A percentile compares a stretch with the other conserved stretches of the same genome.
Conservation (phyloP, 2,329 filamentous ascomycete genomes). For the Cercospora canescens region DNA sequence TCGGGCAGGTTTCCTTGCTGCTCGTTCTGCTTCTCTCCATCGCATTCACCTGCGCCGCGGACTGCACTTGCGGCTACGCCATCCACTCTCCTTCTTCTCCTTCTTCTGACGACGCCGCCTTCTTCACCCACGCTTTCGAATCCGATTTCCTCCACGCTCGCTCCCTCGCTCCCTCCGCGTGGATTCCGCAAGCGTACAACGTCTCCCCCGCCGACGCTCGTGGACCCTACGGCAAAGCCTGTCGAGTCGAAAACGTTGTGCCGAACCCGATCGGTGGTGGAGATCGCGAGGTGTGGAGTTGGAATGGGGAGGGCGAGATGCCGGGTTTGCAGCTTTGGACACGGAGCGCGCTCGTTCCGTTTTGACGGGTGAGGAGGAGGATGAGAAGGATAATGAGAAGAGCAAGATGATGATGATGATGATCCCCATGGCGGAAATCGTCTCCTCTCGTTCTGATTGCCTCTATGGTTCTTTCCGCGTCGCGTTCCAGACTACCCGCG, state of each 20-base stretch:
- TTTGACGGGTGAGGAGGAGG: neutral
- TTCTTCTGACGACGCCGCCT: conserved; percentile 38
- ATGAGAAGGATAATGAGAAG: neutral
- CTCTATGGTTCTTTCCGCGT: conserved; percentile 70
- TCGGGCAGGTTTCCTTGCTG: too few relatives aligned
- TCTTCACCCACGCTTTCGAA: conserved; percentile 71
- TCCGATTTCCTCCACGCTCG: conserved; percentile 66
- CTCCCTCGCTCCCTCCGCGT: conserved; percentile 49
- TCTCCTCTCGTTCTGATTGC: conserved; percentile 61
- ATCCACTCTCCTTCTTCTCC: neutral
- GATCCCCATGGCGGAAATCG: conserved; percentile 65
- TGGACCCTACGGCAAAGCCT: conserved; percentile 67
- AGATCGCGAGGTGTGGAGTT: conserved; percentile 40
- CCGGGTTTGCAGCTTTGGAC: conserved; percentile 62
- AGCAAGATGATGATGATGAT: too few relatives aligned
- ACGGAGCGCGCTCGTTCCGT: conserved; percentile 36
- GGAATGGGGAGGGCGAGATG: conserved; percentile 48
- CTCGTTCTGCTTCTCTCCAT: too few relatives aligned
- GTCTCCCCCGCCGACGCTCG: conserved; percentile 58
- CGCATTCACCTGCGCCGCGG: too few relatives aligned
- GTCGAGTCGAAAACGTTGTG: conserved; percentile 58
- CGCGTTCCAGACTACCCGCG: conserved; percentile 62
- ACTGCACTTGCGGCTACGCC: too few relatives aligned
- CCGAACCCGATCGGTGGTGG: conserved; percentile 53
- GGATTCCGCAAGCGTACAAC: conserved; percentile 68